Conservation (phyloP, 1,139 yeast genomes). For the Debaryomycetaceae sp. region DNA sequence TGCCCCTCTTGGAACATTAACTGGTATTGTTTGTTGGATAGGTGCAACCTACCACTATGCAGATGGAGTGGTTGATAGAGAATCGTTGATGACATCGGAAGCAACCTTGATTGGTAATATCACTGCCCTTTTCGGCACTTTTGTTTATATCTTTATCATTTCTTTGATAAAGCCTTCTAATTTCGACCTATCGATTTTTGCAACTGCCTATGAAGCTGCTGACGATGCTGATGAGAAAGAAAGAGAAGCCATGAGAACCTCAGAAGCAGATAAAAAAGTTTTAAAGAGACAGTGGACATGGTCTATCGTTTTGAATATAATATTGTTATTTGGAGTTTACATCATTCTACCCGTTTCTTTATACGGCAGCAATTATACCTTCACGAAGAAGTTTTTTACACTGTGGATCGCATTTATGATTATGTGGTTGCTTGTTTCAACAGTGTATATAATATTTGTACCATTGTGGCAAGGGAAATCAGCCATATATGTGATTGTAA, state of each 20-base stretch:
- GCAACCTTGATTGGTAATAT: slow-evolving; percentile 37
- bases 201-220: slow-evolving; percentile 20
- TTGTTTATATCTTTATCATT: slow-evolving; percentile 20
- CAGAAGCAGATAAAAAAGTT: slow-evolving; percentile 15
- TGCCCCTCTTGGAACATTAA: slow-evolving; percentile 44
- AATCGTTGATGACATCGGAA: slow-evolving; percentile 22
- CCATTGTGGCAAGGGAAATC: slow-evolving; percentile 69
- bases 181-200: slow-evolving; percentile 19
- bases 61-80: slow-evolving; percentile 18
- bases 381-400: slow-evolving; percentile 54
- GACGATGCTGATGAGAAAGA: slow-evolving; percentile 34
- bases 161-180: slow-evolving; percentile 27
- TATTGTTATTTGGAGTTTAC: slow-evolving; percentile 25
- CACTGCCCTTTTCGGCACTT: slow-evolving; percentile 22
- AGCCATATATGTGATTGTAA: slow-evolving; percentile 39
- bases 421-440: slow-evolving; percentile 64
- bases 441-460: slow-evolving; percentile 52
- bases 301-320: slow-evolving; percentile 18
- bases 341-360: slow-evolving; percentile 10
- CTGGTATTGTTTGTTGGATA: slow-evolving; percentile 49
- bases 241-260: slow-evolving; percentile 17
- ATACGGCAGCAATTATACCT: slow-evolving; percentile 5
- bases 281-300: slow-evolving; percentile 21
- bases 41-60: slow-evolving; percentile 22
- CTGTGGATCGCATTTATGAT: slow-evolving; percentile 80